Conservation (phyloP, 768 basidiomycete genomes). For the Lactarius sanguifluus region DNA sequence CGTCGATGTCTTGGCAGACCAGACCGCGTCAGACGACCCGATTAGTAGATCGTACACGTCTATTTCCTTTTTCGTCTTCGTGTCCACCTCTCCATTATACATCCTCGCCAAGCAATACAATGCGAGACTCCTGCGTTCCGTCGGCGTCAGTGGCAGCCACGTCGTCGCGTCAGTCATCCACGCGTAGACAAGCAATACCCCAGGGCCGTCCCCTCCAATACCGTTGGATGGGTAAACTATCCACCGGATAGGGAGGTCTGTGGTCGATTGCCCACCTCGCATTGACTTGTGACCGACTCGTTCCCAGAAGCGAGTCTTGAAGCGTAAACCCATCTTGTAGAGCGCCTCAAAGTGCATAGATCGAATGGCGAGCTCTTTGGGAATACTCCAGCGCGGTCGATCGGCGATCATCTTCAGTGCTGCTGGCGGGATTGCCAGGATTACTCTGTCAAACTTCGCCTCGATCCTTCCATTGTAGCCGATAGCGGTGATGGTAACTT, state of each 20-base stretch:
- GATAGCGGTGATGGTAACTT: conserved; percentile 17
- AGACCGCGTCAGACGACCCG: conserved; percentile 30
- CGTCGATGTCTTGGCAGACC: conserved; percentile 32
- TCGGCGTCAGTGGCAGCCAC: conserved; percentile 30
- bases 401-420: conserved; percentile 32
- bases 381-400: conserved; percentile 28
- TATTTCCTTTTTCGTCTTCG: conserved; percentile 6
- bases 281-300: conserved; percentile 6
- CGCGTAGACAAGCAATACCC: conserved; percentile 33
- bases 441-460: conserved; percentile 29
- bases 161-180: conserved; percentile 33
- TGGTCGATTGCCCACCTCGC: conserved; percentile 28
- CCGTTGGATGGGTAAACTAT: conserved; percentile 28
- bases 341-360: conserved; percentile 33
- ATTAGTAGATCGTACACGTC: conserved; percentile 32
- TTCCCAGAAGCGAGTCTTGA: conserved; percentile 32
- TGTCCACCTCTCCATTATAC: conserved; percentile 26
- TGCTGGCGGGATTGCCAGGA: conserved; percentile 32
- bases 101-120: conserved; percentile 29
- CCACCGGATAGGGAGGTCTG: conserved; percentile 29
- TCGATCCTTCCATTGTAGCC: conserved; percentile 11
- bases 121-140: conserved; percentile 29
- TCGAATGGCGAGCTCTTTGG: conserved; percentile 31
- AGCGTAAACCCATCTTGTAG: conserved; percentile 32
- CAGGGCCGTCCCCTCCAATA: conserved; percentile 30